phyloP scores from a whole-genome alignment of 441 rosid species.

The Rhodomyrtus psidioides region DNA sequence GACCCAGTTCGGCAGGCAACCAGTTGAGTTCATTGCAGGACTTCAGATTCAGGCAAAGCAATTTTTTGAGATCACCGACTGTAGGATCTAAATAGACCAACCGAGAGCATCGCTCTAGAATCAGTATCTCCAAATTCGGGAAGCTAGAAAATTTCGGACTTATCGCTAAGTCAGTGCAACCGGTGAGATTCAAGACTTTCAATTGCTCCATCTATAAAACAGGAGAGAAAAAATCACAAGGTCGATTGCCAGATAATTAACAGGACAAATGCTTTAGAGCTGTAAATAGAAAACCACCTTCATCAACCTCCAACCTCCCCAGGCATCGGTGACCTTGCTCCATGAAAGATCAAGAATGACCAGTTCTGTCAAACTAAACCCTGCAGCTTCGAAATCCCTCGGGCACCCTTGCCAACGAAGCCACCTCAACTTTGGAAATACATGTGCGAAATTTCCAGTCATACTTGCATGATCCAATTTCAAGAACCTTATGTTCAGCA shows the following conservation, averaged over 20 bases:
- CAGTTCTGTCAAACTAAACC: background rate
- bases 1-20: background rate
- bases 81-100: background rate
- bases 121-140: background rate
- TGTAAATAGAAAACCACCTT: background rate
- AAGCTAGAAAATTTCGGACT: background rate
- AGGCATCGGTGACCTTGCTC: background rate
- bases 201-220: background rate
- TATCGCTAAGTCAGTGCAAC: background rate
- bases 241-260: background rate
- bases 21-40: background rate
- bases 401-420: background rate
- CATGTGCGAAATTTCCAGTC: background rate
- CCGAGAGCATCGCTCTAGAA: background rate
- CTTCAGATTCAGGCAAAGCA: background rate
- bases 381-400: background rate
- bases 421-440: background rate
- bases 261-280: background rate
- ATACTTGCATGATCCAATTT: background rate
- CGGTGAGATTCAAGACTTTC: background rate
- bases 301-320: background rate
- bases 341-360: background rate
- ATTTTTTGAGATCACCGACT: background rate
- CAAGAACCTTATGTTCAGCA: background rate
- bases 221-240: background rate